Conservation (phyloP, 2,329 filamentous ascomycete species). For the Diaporthe vaccinii region DNA sequence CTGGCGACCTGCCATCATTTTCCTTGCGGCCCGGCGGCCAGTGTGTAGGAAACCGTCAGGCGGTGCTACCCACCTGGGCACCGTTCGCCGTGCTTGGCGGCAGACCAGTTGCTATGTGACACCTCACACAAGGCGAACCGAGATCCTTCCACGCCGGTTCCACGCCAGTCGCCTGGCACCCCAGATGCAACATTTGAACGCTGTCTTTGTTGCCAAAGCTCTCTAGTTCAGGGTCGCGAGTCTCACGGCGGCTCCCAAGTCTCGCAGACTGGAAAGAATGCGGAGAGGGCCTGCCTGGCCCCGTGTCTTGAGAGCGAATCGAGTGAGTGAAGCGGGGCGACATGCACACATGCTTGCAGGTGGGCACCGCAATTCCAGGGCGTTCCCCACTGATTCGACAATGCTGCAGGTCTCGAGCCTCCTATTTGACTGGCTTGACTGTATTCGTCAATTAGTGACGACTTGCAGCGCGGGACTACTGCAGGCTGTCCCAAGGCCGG, state of each 20-base stretch:
- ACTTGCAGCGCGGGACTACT: constrained; percentile 11
- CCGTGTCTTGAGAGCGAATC: neutral
- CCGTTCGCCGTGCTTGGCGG: constrained; percentile 13
- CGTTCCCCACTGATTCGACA: constrained; percentile 23
- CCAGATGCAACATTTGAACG: neutral
- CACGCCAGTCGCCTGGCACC: neutral
- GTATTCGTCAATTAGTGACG: neutral
- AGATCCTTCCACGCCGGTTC: neutral
- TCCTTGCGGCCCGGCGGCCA: constrained; percentile 24
- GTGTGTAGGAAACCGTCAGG: neutral
- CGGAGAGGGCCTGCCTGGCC: neutral
- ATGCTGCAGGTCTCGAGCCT: constrained; percentile 16
- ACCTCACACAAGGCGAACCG: constrained; percentile 22
- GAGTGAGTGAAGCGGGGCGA: constrained; percentile 26
- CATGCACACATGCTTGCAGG: constrained; percentile 10
- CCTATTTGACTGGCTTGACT: neutral
- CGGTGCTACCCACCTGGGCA: constrained; percentile 17
- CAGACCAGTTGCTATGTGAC: constrained; percentile 2
- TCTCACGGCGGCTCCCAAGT: neutral
- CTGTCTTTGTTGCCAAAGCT: neutral
- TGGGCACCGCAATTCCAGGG: constrained; percentile 6
- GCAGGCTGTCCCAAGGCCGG: constrained; percentile 19
- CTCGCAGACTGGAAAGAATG: neutral
- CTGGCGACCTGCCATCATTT: constrained; percentile 18
- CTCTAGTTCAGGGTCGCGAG: neutral